A percentile compares a stretch with the other conserved stretches of the same genome.
phyloP scores from a whole-genome alignment of 805 yeast species.

The Zygoascus tannicola region DNA sequence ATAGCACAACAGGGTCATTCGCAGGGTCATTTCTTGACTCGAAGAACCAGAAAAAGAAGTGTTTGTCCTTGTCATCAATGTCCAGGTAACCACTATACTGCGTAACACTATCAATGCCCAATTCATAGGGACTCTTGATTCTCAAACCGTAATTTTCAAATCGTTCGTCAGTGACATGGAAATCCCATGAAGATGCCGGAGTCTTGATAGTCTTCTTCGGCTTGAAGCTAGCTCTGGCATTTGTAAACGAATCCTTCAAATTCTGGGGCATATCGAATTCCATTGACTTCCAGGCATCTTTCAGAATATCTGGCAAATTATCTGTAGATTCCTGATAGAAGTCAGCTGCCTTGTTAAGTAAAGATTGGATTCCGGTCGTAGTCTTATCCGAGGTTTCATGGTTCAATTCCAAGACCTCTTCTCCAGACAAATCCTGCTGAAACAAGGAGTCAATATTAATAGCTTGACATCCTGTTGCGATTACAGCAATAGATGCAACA shows the following conservation, averaged over 20 bases:
- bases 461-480: not conserved
- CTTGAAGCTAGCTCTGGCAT: not conserved
- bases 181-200: constrained; percentile 10
- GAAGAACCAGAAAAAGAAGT: constrained; percentile 76
- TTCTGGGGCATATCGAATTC: constrained; percentile 3
- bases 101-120: constrained; percentile 74
- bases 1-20: constrained; percentile 73
- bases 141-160: constrained; percentile 42
- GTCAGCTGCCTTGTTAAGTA: constrained; percentile 6
- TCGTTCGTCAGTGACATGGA: constrained; percentile 9
- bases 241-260: not conserved
- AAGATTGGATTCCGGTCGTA: not conserved
- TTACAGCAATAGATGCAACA: not conserved
- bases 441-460: not conserved
- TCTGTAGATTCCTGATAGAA: not conserved
- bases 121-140: constrained; percentile 51
- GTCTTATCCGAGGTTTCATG: not conserved
- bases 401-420: not conserved
- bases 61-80: constrained; percentile 71
- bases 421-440: not conserved
- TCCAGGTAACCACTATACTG: constrained; percentile 85
- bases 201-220: constrained; percentile 5
- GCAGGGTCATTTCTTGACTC: constrained; percentile 84
- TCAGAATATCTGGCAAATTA: not conserved
- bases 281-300: constrained; percentile 3